Base-by-base conservation (phyloP, 768 basidiomycete species). In the Mycena alexandri region DNA sequence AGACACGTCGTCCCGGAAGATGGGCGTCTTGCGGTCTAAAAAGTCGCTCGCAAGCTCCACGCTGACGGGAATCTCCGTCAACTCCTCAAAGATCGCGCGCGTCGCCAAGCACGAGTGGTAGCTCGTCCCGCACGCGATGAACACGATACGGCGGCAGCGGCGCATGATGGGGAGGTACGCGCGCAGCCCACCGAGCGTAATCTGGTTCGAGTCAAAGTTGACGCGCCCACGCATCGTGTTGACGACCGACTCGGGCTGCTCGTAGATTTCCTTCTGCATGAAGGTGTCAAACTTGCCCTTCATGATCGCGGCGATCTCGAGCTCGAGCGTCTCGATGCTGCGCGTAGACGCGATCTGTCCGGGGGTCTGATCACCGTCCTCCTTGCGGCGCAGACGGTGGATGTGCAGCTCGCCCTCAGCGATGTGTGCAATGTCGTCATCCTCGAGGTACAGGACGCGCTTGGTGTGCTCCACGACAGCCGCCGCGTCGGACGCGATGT, bases 181-280 rank as follows among this genome's bases (percentile, higher is more conserved):
- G 67, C 96, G 94, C 67, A 99, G 86, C 43, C 98, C 98, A 77
- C 98, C 98, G 47, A 99, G 90, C 13, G 92, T 98, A 76, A 99
- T 93, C 70, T 86, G 87, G 81, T 94, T 88, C 59, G 86, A 89
- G 76, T 99, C 98, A 73, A 99, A 99, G 87, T 98, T 99, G 84
- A 99, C 93, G 73, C 98, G 95, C 67, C 98, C 98, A 88, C 98
- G 93, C 98, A 99, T 99, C 56, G 98, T 99, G 87, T 99, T 99
- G 81, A 99, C 95, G 69, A 99, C 98, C 29, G 95, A 97, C 77
- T 99, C 98, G 56, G 98, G 97, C 79, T 99, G 97, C 77, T 98
- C 94, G 84, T 95, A 98, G 74, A 98, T 98, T 81, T 99, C 98
- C 84, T 99, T 99, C 79, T 99, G 97, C 98, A 99, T 99, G 84